Percentiles rank a stretch among this genome's conserved stretches.
Evolutionary conservation across 768 basidiomycete species (phyloP).

Genomic region (Termitomyces sp.): DNA sequence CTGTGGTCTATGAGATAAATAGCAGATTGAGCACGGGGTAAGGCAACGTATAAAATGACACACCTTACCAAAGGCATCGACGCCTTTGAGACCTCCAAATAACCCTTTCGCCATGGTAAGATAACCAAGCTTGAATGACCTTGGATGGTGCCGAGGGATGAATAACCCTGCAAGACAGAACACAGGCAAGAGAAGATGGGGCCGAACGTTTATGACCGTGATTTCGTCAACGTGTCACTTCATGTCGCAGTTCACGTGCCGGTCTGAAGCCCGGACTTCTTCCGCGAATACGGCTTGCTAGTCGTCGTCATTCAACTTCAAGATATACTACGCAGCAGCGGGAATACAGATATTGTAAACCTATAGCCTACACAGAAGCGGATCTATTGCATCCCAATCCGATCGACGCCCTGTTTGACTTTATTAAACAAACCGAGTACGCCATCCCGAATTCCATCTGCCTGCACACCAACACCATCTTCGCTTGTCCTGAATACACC

Average conservation of each 20-base stretch:
- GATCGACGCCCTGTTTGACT: conserved; percentile 81
- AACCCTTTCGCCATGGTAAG: conserved; percentile 70
- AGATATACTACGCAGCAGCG: not conserved
- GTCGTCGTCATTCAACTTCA: not conserved
- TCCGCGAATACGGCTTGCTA: conserved; percentile 7
- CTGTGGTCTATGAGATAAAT: conserved; percentile 69
- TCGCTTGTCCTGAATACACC: conserved; percentile 82
- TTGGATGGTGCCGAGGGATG: conserved; percentile 17
- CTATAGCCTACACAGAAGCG: not conserved
- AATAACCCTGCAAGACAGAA: conserved; percentile 18
- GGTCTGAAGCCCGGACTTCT: conserved; percentile 19
- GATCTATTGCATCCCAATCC: conserved; percentile 39
- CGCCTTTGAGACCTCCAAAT: conserved; percentile 74
- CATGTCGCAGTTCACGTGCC: conserved; percentile 18
- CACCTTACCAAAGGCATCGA: conserved; percentile 99
- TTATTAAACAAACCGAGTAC: conserved; percentile 84
- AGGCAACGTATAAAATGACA: conserved; percentile 16
- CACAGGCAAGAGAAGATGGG: conserved; percentile 8
- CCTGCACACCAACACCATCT: conserved; percentile 67
- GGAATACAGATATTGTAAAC: not conserved
- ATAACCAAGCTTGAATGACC: conserved; percentile 25
- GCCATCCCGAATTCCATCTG: conserved; percentile 87
- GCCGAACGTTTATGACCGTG: conserved; percentile 12
- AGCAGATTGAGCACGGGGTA: conserved; percentile 1
- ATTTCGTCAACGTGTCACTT: conserved; percentile 29